These are phyloP conservation scores for Gymnopus androsaceus DNA, from an alignment of 1,284 basidiomycete species.

Conservation along the genomic window DNA sequence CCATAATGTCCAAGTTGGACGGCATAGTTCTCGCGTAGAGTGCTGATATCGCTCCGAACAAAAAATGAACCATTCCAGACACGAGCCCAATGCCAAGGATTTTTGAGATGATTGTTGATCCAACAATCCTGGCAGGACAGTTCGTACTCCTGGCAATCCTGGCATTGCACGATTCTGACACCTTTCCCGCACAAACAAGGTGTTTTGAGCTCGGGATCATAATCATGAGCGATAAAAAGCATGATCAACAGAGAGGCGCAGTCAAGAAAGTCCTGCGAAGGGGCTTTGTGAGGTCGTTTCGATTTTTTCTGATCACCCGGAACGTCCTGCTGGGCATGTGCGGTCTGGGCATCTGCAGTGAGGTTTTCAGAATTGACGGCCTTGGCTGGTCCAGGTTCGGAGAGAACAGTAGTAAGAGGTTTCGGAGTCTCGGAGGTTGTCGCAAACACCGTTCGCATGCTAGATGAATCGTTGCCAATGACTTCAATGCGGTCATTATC, in stretches of 20 bases:
- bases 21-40: background rate
- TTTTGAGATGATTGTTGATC: background rate
- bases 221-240: background rate
- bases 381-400: background rate
- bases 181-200: background rate
- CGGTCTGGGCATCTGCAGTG: too few species aligned
- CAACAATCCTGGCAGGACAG: constrained; percentile 1
- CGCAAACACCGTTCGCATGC: background rate
- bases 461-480: background rate
- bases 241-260: background rate
- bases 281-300: background rate
- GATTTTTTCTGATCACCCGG: background rate
- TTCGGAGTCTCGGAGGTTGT: background rate
- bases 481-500: background rate
- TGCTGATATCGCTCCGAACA: background rate
- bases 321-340: background rate
- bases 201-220: background rate
- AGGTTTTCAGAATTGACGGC: background rate
- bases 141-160: background rate
- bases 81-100: constrained; percentile 7
- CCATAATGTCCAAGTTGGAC: background rate
- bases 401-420: background rate
- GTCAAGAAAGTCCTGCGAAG: background rate
- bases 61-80: constrained; percentile 8
- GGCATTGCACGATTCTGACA: background rate